Evolutionary conservation across 2,329 filamentous ascomycete species (phyloP), one percentile per base, ranked within the genome.

Genomic region (Lasiodiplodia theobromae): DNA sequence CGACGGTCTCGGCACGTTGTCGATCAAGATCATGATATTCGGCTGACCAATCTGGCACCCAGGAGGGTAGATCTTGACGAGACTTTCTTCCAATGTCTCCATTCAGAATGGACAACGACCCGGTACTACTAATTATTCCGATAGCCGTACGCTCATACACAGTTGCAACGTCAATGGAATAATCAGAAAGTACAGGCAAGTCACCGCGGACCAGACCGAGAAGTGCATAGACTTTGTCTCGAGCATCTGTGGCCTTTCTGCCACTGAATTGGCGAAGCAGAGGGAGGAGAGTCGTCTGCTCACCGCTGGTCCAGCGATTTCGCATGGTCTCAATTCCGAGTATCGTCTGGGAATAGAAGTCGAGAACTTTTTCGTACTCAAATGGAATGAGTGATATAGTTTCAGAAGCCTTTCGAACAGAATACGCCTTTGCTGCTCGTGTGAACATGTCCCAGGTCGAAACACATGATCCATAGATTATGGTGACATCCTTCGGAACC

Each of bases 361-460:
- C 34, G 34, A 58, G 34, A 23, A 58, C 56, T 16, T 58, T 58
- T 2, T n/a, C 23, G 2, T 58, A 40, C 7, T 11, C 56, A 12
- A 7, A 2, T 18, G 56, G 11, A 37, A 38, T 1, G 14, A 14
- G 4, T 57, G 14, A 31, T 1, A 6, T 7, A 28, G 28, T 6
- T 28, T 6, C 28, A 5, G 31, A 37, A 52, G 23, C 1, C 6
- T 62, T 37, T 5, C 25, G 44, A 40, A 69, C 70, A 40, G 69
- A 71, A 5, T 62, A 44, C 1, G 11, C 56, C 21, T n/a, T 63
- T 7, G 72, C 68, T 6, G 69, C 71, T 31, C 38, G 4, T 2
- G 62, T 66, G 23, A 72, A 71, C 44, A 73, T 69, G 4, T 21
- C 49, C 71, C 70, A 71, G 18, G 71, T 69, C 4, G 70, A 71